Evolutionary conservation across 306 rosid genomes (phyloP), one percentile per base, ranked within the genome.

Genomic region (Lithocarpus polystachyus): DNA sequence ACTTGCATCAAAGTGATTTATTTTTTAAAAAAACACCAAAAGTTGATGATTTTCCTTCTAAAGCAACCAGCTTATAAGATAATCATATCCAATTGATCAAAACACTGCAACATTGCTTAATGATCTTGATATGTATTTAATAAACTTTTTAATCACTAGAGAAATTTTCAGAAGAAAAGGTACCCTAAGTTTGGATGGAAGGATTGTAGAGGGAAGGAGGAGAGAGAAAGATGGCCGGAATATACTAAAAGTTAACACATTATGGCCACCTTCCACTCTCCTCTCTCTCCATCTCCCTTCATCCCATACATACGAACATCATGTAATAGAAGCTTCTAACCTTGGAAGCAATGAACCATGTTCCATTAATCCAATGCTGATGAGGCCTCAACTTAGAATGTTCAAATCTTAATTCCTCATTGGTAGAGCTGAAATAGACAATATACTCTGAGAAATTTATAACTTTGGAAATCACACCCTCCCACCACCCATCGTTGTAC

Each of bases 401-500:
- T 52, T 81, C 77, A 70, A 81, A 76, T 74, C 57, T 53, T 48
- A 85, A 24, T 1, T 79, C 75, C 51, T 81, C 89, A 6, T 56
- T 59, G 57, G 84, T 56, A 69, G 78, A 9, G 37, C 71, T 71
- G 80, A 89, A 89, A 74, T 83, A 80, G 59, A 89, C 86, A 17
- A 71, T 28, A 56, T 80, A 87, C 73, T 79, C 76, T 54, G 52
- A 19, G 65, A 40, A 40, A 43, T 64, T 31, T 7, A 64, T 40
- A 55, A 75, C 81, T 79, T 85, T 65, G 68, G 77, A 81, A 81
- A 87, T 70, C 56, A 78, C 23, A 1, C 90, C 89, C 80, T 89
- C 84, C 93, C 93, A 89, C 93, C 93, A 89, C 14, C 84, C 92
- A n/a, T 89, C 88, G 40, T 76, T 89, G 72, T 81, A 74, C 90